phyloP scores from a whole-genome alignment of 2,329 filamentous ascomycete genomes.

The Colletotrichum tamarilloi region DNA sequence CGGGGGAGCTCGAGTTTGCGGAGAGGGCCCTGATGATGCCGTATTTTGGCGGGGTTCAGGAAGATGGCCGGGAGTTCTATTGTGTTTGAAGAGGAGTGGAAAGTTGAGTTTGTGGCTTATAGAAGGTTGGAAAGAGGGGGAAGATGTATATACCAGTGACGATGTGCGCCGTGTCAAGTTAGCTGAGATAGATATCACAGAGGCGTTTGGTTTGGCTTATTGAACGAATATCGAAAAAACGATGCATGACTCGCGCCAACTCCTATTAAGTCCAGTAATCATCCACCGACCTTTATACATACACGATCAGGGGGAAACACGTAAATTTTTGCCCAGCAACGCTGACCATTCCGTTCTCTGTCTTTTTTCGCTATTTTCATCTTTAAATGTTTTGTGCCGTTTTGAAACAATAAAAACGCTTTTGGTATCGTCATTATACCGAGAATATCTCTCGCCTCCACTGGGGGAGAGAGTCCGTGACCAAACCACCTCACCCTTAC shows the following conservation, averaged over 20 bases:
- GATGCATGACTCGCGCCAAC: background rate
- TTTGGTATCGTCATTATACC: conserved; percentile 32
- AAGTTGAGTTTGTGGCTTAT: background rate
- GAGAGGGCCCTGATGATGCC: background rate
- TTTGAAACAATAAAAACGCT: background rate
- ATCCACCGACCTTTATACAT: background rate
- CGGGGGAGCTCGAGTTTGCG: background rate
- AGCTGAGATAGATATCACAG: background rate
- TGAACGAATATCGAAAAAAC: background rate
- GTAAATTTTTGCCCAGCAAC: background rate
- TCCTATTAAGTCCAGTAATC: conserved; percentile 17
- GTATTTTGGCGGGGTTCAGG: background rate
- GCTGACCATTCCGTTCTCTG: background rate
- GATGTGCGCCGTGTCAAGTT: no score
- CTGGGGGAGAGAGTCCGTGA: background rate
- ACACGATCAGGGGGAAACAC: background rate
- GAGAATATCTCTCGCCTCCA: conserved; percentile 30
- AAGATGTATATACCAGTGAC: background rate
- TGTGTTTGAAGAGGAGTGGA: background rate
- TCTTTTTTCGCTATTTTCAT: background rate
- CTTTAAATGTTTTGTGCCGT: background rate
- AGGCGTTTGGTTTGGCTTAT: background rate
- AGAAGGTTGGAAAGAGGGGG: background rate
- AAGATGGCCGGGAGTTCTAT: background rate
- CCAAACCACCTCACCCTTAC: conserved; percentile 45